phyloP scores from a whole-genome alignment of 257 asterid species.

The Solanum phureja region DNA sequence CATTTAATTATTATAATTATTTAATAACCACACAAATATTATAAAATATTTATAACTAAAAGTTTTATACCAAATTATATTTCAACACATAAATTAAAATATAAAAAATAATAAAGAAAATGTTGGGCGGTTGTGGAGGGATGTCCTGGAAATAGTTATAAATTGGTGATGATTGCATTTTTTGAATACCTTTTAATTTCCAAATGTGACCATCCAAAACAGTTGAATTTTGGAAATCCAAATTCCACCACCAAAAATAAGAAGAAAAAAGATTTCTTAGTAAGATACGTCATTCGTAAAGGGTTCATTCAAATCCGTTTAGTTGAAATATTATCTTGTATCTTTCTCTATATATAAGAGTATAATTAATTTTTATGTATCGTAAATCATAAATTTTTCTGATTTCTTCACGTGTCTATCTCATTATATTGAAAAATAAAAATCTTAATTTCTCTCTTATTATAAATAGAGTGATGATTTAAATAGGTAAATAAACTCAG shows the following conservation, averaged over 20 bases:
- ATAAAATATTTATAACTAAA: background rate
- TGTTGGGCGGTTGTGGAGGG: background rate
- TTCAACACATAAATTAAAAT: background rate
- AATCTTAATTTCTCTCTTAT: rapidly evolving
- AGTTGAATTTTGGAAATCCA: background rate
- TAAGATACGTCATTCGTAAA: rapidly evolving
- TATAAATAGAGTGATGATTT: background rate
- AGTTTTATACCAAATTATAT: background rate
- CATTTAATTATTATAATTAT: background rate
- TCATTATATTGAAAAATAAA: background rate
- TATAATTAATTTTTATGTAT: background rate
- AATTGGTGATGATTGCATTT: background rate
- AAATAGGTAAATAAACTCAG: background rate
- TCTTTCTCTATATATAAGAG: background rate
- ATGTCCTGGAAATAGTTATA: background rate
- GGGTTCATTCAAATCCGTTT: rapidly evolving
- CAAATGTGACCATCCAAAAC: background rate
- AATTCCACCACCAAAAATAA: background rate
- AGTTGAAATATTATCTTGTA: background rate
- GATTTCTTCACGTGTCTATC: background rate
- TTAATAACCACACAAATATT: background rate
- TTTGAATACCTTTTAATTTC: background rate
- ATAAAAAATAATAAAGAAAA: background rate
- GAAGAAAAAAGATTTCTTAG: background rate
- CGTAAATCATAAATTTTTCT: background rate